Base-by-base conservation (phyloP, 148 eudicot species). In the Rhododendron ovatum region DNA sequence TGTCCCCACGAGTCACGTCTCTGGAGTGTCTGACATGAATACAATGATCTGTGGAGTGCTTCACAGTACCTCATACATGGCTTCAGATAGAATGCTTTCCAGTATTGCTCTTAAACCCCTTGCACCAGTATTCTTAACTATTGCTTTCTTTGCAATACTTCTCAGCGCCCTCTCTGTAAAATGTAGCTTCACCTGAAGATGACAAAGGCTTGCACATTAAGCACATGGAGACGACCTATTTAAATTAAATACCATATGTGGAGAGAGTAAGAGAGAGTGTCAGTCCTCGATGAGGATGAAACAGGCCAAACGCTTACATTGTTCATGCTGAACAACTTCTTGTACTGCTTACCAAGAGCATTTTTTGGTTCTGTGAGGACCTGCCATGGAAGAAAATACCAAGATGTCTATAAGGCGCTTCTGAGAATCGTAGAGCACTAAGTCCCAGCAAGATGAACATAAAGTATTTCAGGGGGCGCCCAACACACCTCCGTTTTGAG, bases 261-360 rank as follows among this genome's bases (percentile, higher is more conserved):
- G 55, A 67, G 57, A 57, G 78, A 77, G 39, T 41, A 82, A 65
- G 50, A 57, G 82, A 71, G 80, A n/a, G 79, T 37, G 55, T 55
- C 35, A 78, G 74, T 39, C 55, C 4, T 47, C 33, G 45, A 43
- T 1, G 28, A 28, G 41, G 48, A 15, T 13, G 26, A 47, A 81
- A 71, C 7, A 26, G 78, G 76, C 33, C 48, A 75, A 89, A 11
- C 26, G 88, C 98, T 94, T 93, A 93, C 99, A 65, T 93, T 92
- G 78, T 97, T 97, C 99, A 97, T 97, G 85, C 92, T 90, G 86
- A 95, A 92, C 90, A 97, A 86, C 89, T 94, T 97, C 89, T 89
- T 97, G 94, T 94, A 97, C 91, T 97, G 99, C 92, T 93, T 97
- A 22, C 96, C 95, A 55, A 97, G 93, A 69, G 98, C 98, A 85